Base-by-base conservation (phyloP, 768 basidiomycete species). In the Podaxis mareebaensis region DNA sequence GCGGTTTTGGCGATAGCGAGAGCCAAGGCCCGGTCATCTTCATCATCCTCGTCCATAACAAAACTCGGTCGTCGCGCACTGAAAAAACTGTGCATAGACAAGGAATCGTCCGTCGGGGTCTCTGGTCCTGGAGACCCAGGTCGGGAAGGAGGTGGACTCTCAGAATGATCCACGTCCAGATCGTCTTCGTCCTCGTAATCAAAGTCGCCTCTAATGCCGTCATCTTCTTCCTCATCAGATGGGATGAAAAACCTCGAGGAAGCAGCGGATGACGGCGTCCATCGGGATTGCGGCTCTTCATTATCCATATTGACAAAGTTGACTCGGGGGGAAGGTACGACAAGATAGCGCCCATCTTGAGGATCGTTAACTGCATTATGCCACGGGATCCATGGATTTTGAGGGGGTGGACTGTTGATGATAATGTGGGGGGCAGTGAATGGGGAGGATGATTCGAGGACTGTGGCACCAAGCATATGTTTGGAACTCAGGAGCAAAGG, bases 401-500 rank as follows among this genome's bases (percentile, higher is more conserved):
- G 75, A 2, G 79, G 76, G 17, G 76, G 78, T 8, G 78, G 69
- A 10, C 72, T 71, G 42, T 67, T 77, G 57, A 83, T 77, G 40
- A 82, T 71, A 55, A 84, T 83, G 64, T 84, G 83, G 10, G 83
- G 83, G 13, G 74, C 72, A 49, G 64, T 67, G 64, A 74, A 79
- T 10, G 84, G 82, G 56, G 65, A 70, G 11, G 70, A 64, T 17
- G 85, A 84, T 64, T 83, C 81, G 22, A 82, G 67, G 58, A 85
- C 68, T 4, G 72, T 73, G 22, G 78, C 71, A 5, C 77, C 78
- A n/a, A 65, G 67, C 30, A 68, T 68, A 6, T 66, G 64, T 22
- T 67, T 66, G 62, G 33, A 70, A 10, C 59, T 40, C 6, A 61
- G 54, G 11, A 81, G 73, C 22, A 82, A 66, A 61, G 79, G 76